These are phyloP conservation scores for Pyrus pyrifolia DNA, from an alignment of 306 rosid species.

Conservation along the genomic window DNA sequence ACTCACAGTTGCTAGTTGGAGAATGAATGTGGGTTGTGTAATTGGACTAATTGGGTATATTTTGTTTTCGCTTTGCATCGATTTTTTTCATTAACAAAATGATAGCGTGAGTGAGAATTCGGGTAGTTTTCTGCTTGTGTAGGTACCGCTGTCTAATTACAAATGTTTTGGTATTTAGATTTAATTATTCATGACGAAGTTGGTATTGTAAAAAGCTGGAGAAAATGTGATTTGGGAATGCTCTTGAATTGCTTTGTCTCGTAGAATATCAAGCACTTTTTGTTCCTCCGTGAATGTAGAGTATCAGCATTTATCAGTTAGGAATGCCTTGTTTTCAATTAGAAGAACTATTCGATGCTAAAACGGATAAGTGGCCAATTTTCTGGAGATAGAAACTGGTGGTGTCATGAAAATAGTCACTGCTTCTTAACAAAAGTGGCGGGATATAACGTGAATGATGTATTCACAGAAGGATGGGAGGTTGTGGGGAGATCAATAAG, in stretches of 20 bases:
- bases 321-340: not conserved
- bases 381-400: not conserved
- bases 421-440: not conserved
- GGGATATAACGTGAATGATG: not conserved
- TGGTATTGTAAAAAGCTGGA: not conserved
- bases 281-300: too few relatives aligned
- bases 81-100: not conserved
- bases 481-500: not conserved
- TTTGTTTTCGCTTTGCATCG: not conserved
- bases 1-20: not conserved
- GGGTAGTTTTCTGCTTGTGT: not conserved
- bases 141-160: not conserved
- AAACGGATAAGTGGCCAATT: not conserved
- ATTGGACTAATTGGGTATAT: not conserved
- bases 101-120: not conserved
- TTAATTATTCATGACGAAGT: not conserved
- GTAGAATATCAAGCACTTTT: not conserved
- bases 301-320: not conserved
- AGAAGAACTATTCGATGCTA: not conserved
- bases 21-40: not conserved
- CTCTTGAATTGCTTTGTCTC: not conserved
- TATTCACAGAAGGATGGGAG: not conserved
- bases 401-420: not conserved
- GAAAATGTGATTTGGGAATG: not conserved
- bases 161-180: not conserved